These are phyloP conservation scores for Haplographium delicatum DNA, from an alignment of 495 filamentous ascomycete genomes.

Conservation along the genomic window DNA sequence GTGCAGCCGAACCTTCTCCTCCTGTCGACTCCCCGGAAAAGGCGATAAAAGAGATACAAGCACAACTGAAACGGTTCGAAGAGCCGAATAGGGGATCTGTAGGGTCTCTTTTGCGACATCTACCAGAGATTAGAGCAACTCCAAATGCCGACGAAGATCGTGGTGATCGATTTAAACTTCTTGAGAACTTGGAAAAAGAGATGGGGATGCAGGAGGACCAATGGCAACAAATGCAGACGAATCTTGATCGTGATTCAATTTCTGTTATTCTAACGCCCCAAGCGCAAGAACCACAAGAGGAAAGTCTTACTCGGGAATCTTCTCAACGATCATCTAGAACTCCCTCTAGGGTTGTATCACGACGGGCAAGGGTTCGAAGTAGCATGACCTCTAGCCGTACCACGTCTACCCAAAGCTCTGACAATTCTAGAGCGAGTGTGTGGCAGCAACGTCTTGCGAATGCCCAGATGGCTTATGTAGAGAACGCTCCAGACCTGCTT, in stretches of 20 bases:
- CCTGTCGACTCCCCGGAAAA: slow-evolving; percentile 44
- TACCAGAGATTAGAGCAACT: slow-evolving; percentile 24
- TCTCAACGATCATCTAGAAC: slow-evolving; percentile 15
- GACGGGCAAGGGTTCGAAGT: slow-evolving; percentile 17
- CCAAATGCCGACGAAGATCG: slow-evolving; percentile 23
- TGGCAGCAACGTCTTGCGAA: slow-evolving; percentile 34
- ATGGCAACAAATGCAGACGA: slow-evolving; percentile 45
- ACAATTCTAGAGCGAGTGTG: slow-evolving; percentile 27
- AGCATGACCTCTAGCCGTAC: slow-evolving; percentile 23
- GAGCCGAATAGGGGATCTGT: slow-evolving; percentile 19
- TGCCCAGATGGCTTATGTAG: slow-evolving; percentile 39
- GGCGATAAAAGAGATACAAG: slow-evolving; percentile 45
- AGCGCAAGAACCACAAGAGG: not conserved
- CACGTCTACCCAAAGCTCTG: slow-evolving; percentile 24
- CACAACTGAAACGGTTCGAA: slow-evolving; percentile 34
- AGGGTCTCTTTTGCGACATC: slow-evolving; percentile 15
- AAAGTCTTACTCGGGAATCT: slow-evolving; percentile 7
- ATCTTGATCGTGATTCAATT: slow-evolving; percentile 42
- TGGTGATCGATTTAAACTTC: slow-evolving; percentile 29
- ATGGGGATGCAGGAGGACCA: slow-evolving; percentile 46
- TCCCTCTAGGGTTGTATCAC: slow-evolving; percentile 4
- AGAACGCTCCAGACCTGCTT: slow-evolving; percentile 34
- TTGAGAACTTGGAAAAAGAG: slow-evolving; percentile 48
- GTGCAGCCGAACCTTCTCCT: slow-evolving; percentile 29
- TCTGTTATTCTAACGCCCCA: slow-evolving; percentile 37